Conservation (phyloP, 148 eudicot species). For the Chenopodium formosanum region DNA sequence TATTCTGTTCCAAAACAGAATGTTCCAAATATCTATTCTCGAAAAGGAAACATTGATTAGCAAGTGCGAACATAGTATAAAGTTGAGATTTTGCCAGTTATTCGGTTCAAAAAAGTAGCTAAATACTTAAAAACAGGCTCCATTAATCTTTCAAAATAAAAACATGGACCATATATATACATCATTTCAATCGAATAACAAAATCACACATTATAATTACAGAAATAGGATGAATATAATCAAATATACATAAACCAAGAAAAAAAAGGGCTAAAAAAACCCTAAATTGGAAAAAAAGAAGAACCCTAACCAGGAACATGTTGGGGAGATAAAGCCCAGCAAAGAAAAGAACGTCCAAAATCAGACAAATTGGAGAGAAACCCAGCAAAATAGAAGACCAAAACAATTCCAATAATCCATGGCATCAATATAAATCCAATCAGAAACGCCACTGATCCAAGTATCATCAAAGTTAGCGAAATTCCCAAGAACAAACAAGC, state of each 20-base stretch:
- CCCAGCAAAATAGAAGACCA: constrained; percentile 49
- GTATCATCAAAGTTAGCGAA: constrained; percentile 64
- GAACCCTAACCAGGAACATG: constrained; percentile 30
- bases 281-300: background rate
- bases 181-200: no score
- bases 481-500: constrained; percentile 57
- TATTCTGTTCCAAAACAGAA: no score
- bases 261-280: no score
- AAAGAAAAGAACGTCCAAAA: constrained; percentile 37
- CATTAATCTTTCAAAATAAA: no score
- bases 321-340: constrained; percentile 24
- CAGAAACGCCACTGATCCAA: constrained; percentile 51
- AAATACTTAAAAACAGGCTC: no score
- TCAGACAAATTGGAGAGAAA: constrained; percentile 44
- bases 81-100: background rate
- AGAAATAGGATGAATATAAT: no score
- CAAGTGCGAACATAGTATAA: no score
- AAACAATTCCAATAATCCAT: constrained; percentile 47
- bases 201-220: no score
- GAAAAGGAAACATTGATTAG: no score
- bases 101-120: background rate
- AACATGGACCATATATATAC: no score
- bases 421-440: constrained; percentile 71
- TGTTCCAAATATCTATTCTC: no score
- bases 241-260: no score